Evolutionary conservation across 2,329 filamentous ascomycete species (phyloP).

Genomic region (Chalaropsis ovoidea): DNA sequence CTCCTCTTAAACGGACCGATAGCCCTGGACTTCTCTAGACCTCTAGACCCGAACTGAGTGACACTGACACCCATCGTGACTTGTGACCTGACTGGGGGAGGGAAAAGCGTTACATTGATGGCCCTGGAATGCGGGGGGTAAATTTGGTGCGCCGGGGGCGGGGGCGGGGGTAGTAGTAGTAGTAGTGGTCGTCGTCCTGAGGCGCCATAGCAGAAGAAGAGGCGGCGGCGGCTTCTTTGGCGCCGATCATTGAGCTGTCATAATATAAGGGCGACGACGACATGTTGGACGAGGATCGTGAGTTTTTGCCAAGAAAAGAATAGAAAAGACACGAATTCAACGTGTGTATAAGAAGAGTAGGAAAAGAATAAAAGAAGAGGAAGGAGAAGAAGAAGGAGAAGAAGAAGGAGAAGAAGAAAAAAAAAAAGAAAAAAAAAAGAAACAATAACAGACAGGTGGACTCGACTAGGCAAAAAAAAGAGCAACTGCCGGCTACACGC

Average conservation of each 20-base stretch:
- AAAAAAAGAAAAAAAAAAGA: background rate
- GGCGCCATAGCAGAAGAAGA: background rate
- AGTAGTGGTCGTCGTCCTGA: background rate
- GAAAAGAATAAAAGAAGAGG: background rate
- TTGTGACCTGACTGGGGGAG: background rate
- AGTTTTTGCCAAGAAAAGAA: background rate
- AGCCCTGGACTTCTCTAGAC: conserved; percentile 12
- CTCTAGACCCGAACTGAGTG: background rate
- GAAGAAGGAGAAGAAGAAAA: background rate
- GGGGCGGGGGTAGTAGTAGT: background rate
- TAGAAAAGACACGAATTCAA: background rate
- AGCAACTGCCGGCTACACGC: background rate
- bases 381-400: conserved; percentile 1
- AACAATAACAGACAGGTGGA: background rate
- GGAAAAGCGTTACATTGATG: conserved; percentile 20
- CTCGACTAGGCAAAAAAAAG: background rate
- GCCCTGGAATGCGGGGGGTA: conserved; percentile 16
- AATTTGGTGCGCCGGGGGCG: conserved; percentile 14
- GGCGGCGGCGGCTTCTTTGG: too few relatives aligned
- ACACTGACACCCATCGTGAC: too few relatives aligned
- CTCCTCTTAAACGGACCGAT: conserved; percentile 14
- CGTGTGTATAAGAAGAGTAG: background rate
- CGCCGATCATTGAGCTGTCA: background rate
- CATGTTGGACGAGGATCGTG: background rate
- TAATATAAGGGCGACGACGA: background rate